Conservation (phyloP, 768 basidiomycete species). For the Lentinula lateritia region DNA sequence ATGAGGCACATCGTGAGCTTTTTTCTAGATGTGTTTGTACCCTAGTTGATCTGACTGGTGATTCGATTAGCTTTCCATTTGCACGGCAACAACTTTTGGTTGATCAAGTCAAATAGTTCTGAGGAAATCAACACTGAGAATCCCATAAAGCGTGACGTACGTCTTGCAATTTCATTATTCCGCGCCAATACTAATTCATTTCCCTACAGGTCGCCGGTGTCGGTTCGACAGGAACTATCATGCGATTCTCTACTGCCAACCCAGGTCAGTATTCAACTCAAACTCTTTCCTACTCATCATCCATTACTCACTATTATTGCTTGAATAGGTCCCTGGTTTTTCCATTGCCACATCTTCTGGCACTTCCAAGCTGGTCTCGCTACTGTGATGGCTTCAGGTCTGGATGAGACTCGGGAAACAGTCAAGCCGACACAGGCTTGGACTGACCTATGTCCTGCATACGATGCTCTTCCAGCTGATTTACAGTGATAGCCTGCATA, state of each 20-base stretch:
- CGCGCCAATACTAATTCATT: not conserved
- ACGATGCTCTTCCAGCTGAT: not conserved
- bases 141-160: conserved; percentile 34
- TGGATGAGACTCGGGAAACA: conserved; percentile 12
- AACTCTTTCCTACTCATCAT: not conserved
- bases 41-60: not conserved
- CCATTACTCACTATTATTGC: not conserved
- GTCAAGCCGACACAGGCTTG: conserved; percentile 16
- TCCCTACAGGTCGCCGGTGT: conserved; percentile 11
- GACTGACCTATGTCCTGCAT: conserved; percentile 22
- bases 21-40: not conserved
- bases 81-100: conserved; percentile 31
- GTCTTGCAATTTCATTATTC: not conserved
- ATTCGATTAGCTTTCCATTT: conserved; percentile 17
- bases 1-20: conserved; percentile 19
- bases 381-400: conserved; percentile 29
- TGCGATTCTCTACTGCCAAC: conserved; percentile 55
- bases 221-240: conserved; percentile 18
- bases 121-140: conserved; percentile 34
- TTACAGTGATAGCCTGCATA: not conserved
- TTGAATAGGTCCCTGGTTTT: conserved; percentile 21
- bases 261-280: conserved; percentile 26
- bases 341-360: conserved; percentile 33
- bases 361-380: conserved; percentile 37
- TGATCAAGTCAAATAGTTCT: conserved; percentile 31